phyloP scores from a whole-genome alignment of 495 filamentous ascomycete species.

The Xylaria nigripes region DNA sequence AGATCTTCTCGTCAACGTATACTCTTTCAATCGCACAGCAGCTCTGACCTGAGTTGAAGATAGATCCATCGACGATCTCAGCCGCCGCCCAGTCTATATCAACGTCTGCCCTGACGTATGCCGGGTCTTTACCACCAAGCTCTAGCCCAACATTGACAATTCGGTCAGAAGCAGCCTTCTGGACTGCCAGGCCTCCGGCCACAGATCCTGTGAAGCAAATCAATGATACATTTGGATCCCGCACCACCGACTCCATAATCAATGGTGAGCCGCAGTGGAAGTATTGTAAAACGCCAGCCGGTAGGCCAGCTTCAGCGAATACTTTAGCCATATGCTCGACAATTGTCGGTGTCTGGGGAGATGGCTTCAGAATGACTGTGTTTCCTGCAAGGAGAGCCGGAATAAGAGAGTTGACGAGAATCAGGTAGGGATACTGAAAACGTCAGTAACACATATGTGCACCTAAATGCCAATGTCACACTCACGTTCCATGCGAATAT shows the following conservation, averaged over 20 bases:
- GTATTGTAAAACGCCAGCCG: constrained; percentile 73
- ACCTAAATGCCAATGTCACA: constrained; percentile 4
- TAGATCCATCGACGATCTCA: constrained; percentile 84
- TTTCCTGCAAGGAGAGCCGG: constrained; percentile 84
- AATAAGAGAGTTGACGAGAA: constrained; percentile 81
- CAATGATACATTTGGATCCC: constrained; percentile 62
- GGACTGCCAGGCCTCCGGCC: constrained; percentile 74
- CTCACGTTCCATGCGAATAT: constrained; percentile 94
- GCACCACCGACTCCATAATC: constrained; percentile 62
- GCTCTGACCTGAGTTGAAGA: constrained; percentile 96
- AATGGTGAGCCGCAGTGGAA: constrained; percentile 74
- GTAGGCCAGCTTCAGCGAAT: constrained; percentile 70
- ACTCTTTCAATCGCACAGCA: constrained; percentile 91
- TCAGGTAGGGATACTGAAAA: constrained; percentile 79
- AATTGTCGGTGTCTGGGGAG: constrained; percentile 86
- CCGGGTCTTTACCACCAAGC: constrained; percentile 88
- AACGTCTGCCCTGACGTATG: constrained; percentile 79
- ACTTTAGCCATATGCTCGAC: constrained; percentile 70
- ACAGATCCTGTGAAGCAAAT: constrained; percentile 95
- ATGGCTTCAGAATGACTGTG: constrained; percentile 84
- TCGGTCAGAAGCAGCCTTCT: constrained; percentile 69
- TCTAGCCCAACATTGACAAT: constrained; percentile 80
- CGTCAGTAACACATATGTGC: constrained; percentile 1
- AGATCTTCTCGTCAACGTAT: constrained; percentile 78
- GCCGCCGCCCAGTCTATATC: constrained; percentile 84